Evolutionary conservation across 129 eudicot genomes (phyloP), one percentile per base, ranked within the genome.

Genomic region (Tagetes erecta): DNA sequence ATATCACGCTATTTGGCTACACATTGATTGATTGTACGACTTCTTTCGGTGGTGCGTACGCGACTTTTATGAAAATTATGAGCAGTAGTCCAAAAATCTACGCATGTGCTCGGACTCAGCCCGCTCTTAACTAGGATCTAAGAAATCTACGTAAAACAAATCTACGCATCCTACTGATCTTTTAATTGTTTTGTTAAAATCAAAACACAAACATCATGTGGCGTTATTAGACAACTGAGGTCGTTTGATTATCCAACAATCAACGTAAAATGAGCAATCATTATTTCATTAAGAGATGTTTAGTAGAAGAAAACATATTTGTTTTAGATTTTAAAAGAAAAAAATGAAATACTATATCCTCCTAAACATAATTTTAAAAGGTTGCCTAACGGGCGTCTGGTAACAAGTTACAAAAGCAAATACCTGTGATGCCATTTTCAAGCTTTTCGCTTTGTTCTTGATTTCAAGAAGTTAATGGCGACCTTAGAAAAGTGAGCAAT

Each of bases 401-500:
- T 37, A 74, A 63, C 6, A 62, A 40, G 27, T 76, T 65, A 65
- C 73, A 40, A 12, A 65, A 66, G 12, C 12, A 76, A 40, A 52
- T 50, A 66, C 65, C 33, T 66, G 58, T 66, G 67, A 45, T 35
- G 34, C 13, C 44, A 40, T 70, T 41, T 64, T 63, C 65, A 59
- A 81, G 80, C 51, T 50, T 82, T 77, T 44, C 79, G 72, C 79
- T 87, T 88, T 10, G 88, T 42, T 67, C 89, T 86, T 33, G 88
- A 80, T 44, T 14, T 78, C 53, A 95, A 76, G 75, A 70, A 91
- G 72, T 83, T 89, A 49, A 85, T 8, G n/a, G 80, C 85, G 20
- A 82, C 70, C 75, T 83, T 79, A 8, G 96, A 87, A 83, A 73
- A 86, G 36, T 76, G 72, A 46, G 88, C 78, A 53, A 91, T 51